Percentiles rank a stretch among this genome's conserved stretches.
Conservation (phyloP, 108 stramenopile genomes). For the Nitzschia inconspicua region DNA sequence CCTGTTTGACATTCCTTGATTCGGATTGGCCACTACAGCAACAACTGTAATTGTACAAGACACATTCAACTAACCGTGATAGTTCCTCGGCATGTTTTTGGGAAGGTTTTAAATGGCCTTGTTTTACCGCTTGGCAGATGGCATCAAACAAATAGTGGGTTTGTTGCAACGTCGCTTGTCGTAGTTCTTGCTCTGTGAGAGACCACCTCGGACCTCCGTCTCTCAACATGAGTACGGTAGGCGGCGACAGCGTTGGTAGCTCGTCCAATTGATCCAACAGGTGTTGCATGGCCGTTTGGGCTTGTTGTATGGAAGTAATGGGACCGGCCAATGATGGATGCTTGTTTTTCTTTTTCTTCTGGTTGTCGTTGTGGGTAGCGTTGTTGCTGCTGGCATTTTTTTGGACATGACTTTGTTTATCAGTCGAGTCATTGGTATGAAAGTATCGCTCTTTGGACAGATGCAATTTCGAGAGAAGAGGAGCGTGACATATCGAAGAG, state of each 20-base stretch:
- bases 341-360: too few relatives aligned
- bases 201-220: too few relatives aligned
- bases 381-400: too few relatives aligned
- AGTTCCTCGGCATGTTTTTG: constrained; percentile 33
- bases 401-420: too few relatives aligned
- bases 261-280: not conserved
- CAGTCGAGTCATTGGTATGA: too few relatives aligned
- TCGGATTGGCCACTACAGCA: not conserved
- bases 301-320: not conserved
- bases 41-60: constrained; percentile 5
- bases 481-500: too few relatives aligned
- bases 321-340: too few relatives aligned
- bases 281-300: constrained; percentile 1
- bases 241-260: not conserved
- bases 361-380: too few relatives aligned
- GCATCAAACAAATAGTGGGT: not conserved
- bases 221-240: not conserved
- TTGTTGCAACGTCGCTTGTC: not conserved
- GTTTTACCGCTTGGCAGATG: constrained; percentile 12
- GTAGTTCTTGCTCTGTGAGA: not conserved
- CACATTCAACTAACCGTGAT: constrained; percentile 13
- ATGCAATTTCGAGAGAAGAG: too few relatives aligned
- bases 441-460: too few relatives aligned
- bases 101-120: constrained; percentile 19
- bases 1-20: too few relatives aligned